phyloP scores from a whole-genome alignment of 768 basidiomycete species.

The Mycena alexandri region DNA sequence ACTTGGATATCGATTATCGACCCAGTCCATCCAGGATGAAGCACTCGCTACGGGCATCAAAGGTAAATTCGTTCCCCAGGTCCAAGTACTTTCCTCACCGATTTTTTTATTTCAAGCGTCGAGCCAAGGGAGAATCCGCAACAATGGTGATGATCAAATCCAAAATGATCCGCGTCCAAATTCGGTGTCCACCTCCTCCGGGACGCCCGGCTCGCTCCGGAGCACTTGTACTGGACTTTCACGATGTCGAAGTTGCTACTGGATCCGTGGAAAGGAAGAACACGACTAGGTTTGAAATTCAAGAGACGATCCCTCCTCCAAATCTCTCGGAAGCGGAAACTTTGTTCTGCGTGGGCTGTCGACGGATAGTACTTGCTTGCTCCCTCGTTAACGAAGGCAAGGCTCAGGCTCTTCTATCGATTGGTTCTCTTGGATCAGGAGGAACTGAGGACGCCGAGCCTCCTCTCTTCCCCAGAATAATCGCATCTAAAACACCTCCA shows the following conservation, averaged over 20 bases:
- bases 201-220: constrained; percentile 70
- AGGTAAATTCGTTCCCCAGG: constrained; percentile 10
- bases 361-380: constrained; percentile 64
- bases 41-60: constrained; percentile 27
- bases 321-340: constrained; percentile 35
- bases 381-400: constrained; percentile 53
- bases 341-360: constrained; percentile 57
- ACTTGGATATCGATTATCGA: constrained; percentile 64
- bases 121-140: not conserved
- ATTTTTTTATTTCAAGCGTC: not conserved
- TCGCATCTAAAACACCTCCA: constrained; percentile 45
- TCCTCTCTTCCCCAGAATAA: constrained; percentile 50
- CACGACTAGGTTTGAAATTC: constrained; percentile 46
- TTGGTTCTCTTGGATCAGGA: constrained; percentile 57
- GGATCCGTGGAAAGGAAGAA: constrained; percentile 43
- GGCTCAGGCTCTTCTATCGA: constrained; percentile 62
- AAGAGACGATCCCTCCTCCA: constrained; percentile 25
- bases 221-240: constrained; percentile 72
- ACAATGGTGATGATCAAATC: constrained; percentile 55
- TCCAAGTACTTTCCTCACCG: not conserved
- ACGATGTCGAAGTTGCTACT: constrained; percentile 59
- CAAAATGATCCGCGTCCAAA: constrained; percentile 73
- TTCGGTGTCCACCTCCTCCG: constrained; percentile 74
- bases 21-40: constrained; percentile 13
- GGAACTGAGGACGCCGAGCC: constrained; percentile 31